Percentiles rank a stretch among this genome's conserved stretches.
Evolutionary conservation across 345 rosid species (phyloP).

Genomic region (Fremontodendron californicum): DNA sequence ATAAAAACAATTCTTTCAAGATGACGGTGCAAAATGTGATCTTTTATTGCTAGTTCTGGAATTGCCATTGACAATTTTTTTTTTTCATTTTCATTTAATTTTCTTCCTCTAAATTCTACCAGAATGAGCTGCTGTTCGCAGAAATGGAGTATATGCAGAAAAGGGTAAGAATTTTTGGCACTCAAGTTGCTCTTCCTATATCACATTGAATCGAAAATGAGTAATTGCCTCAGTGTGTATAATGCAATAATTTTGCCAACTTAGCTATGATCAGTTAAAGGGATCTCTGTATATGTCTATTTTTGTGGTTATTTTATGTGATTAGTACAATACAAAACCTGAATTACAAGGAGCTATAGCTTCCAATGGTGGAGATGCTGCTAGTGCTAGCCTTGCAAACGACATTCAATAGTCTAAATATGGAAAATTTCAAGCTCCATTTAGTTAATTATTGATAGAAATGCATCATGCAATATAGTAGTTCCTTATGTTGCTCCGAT

Average conservation of each 20-base stretch:
- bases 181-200: not conserved
- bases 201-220: not conserved
- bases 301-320: not conserved
- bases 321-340: not conserved
- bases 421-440: not conserved
- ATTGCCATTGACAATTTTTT: constrained; percentile 12
- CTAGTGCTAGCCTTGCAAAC: too few species aligned
- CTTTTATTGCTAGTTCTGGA: not conserved
- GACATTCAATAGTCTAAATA: too few species aligned
- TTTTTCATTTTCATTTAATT: not conserved
- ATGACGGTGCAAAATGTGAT: not conserved
- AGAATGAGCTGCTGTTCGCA: constrained; percentile 82
- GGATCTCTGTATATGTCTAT: not conserved
- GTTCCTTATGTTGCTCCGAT: too few species aligned
- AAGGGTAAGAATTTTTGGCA: constrained; percentile 43
- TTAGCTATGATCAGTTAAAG: not conserved
- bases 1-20: not conserved
- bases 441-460: not conserved
- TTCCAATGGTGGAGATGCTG: too few species aligned
- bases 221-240: not conserved
- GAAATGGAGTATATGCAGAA: constrained; percentile 96
- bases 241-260: not conserved
- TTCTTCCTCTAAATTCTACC: constrained; percentile 7
- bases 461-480: not conserved
- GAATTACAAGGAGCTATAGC: not conserved